Evolutionary conservation across 2,329 filamentous ascomycete species (phyloP), one percentile per base, ranked within the genome.

Genomic region (Aspergillus texensis): DNA sequence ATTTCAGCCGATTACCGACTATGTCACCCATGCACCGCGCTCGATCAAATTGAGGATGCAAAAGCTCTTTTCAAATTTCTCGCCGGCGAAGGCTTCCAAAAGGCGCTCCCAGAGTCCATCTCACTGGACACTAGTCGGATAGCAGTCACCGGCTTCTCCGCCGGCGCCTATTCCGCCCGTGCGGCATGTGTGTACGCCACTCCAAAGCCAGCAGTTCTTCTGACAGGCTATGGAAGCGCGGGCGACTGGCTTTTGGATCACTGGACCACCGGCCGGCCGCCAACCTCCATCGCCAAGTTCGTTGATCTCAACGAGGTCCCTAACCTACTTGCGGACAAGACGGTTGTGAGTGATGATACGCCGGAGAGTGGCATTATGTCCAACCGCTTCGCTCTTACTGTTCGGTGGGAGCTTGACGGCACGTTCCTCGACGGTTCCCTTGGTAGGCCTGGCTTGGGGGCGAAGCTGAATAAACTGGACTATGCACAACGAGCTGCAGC

Each of bases 121-220:
- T 39, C 62, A 1, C 46, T 71, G 3, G 69, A 71, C 53, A 60
- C 62, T 4, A 30, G 65, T 24, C 61, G 64, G 12, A 67, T 71
- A 14, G 68, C 69, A 8, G 69, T 71, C 0, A 60, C 65, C 4
- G 69, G 69, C 4, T 68, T 71, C 60, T 71, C 69, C 0, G 69
- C 69, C 4, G 69, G 69, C 19, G 69, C 65, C 4, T 71, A 67
- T 43, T 70, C 69, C n/a, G 69, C 69, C 8, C 69, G 69, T 26
- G 68, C 69, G 19, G 69, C 69, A 14, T 71, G 68, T 53, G 58
- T 71, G 3, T 67, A 71, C 52, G 68, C 68, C 9, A 24, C 28
- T 0, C 68, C 69, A 16, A 71, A 67, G 24, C 69, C 69, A 4
- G 64, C 66, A 0, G 67, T 60, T 1, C 46, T 71, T 1, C n/a